phyloP scores from a whole-genome alignment of 2,329 filamentous ascomycete species.

The Ascochyta clinopodiicola region DNA sequence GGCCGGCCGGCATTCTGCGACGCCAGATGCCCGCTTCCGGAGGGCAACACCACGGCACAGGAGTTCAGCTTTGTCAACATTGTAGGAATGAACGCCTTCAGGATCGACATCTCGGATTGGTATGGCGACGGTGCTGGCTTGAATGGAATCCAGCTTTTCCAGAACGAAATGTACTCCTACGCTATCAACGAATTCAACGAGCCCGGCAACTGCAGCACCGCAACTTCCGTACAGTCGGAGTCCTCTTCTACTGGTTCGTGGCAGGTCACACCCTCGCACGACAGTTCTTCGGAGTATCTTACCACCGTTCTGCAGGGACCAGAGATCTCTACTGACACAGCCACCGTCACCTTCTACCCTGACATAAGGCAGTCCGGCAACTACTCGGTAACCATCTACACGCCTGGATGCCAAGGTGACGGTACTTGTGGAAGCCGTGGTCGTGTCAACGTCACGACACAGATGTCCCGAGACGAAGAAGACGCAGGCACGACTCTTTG shows the following conservation, averaged over 20 bases:
- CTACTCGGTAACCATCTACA: slow-evolving; percentile 90
- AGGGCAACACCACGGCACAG: slow-evolving; percentile 73
- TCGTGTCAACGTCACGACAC: slow-evolving; percentile 79
- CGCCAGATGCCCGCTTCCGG: slow-evolving; percentile 80
- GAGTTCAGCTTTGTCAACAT: slow-evolving; percentile 94
- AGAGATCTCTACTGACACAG: slow-evolving; percentile 63
- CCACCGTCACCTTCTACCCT: slow-evolving; percentile 79
- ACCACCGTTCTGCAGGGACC: slow-evolving; percentile 67
- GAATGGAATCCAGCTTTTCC: slow-evolving; percentile 83
- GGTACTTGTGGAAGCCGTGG: slow-evolving; percentile 77
- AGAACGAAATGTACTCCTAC: slow-evolving; percentile 84
- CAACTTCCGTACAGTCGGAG: slow-evolving; percentile 61
- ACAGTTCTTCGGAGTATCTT: slow-evolving; percentile 79
- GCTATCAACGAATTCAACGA: slow-evolving; percentile 90
- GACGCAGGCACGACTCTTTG: slow-evolving; percentile 70
- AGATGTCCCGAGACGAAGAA: slow-evolving; percentile 59
- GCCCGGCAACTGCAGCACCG: slow-evolving; percentile 73
- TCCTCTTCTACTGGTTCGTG: slow-evolving; percentile 77
- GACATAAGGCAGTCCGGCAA: slow-evolving; percentile 89
- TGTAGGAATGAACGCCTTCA: slow-evolving; percentile 87
- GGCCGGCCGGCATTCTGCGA: slow-evolving; percentile 76
- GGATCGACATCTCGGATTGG: slow-evolving; percentile 84
- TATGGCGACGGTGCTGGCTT: slow-evolving; percentile 87
- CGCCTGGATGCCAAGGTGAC: slow-evolving; percentile 86
- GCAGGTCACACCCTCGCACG: slow-evolving; percentile 69